A percentile compares a stretch with the other conserved stretches of the same genome.
Evolutionary conservation across 2,329 filamentous ascomycete species (phyloP).

Genomic region (Bipolaris oryzae): DNA sequence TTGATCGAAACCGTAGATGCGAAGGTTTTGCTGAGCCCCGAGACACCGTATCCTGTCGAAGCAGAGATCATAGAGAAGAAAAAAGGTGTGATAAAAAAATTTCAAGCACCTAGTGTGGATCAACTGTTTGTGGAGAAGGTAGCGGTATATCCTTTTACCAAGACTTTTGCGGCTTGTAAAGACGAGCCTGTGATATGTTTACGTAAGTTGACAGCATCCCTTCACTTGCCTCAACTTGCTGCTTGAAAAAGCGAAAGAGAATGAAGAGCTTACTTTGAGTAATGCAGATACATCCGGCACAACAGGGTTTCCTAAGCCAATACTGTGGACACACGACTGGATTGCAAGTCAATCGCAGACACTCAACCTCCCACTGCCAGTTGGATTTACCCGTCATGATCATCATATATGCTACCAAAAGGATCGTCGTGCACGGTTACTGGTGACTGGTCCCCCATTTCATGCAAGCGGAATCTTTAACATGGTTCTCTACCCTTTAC

Average conservation of each 20-base stretch:
- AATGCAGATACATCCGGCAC: slow-evolving; percentile 44
- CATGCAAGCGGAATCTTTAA: slow-evolving; percentile 16
- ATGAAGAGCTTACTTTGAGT: neutral
- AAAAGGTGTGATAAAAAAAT: slow-evolving; percentile 11
- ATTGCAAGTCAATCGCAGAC: slow-evolving; percentile 3
- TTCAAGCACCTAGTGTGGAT: slow-evolving; percentile 23
- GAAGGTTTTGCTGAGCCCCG: slow-evolving; percentile 24
- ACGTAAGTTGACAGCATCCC: slow-evolving; percentile 12
- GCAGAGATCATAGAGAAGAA: slow-evolving; percentile 19
- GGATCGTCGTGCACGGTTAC: neutral
- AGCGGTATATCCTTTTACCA: slow-evolving; percentile 25
- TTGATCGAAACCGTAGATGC: slow-evolving; percentile 28
- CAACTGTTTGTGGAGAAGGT: slow-evolving; percentile 17
- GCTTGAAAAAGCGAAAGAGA: neutral
- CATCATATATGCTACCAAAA: neutral
- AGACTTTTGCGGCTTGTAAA: slow-evolving; percentile 30
- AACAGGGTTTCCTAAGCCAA: slow-evolving; percentile 47
- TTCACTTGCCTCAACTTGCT: neutral
- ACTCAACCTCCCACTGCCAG: slow-evolving; percentile 7
- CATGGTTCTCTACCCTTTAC: slow-evolving; percentile 9
- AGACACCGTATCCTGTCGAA: slow-evolving; percentile 16
- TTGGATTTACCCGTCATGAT: neutral
- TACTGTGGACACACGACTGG: slow-evolving; percentile 36
- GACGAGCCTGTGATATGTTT: slow-evolving; percentile 36
- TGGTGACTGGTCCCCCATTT: slow-evolving; percentile 15